A percentile compares a stretch with the other conserved stretches of the same genome.
These are phyloP conservation scores for Pleurotus ostreatus DNA, from an alignment of 768 basidiomycete genomes.

Conservation along the genomic window DNA sequence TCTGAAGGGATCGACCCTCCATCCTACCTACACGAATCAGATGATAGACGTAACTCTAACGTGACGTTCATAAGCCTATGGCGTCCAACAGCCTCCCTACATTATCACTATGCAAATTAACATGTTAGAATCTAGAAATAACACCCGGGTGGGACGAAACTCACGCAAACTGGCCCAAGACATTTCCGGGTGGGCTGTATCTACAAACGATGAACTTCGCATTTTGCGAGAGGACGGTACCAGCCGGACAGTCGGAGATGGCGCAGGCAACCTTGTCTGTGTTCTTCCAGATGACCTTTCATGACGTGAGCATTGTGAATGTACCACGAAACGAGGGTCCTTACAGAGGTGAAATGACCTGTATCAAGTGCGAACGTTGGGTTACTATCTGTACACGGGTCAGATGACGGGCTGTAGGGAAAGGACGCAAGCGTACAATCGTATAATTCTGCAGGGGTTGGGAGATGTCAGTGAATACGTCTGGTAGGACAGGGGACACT, in stretches of 20 bases:
- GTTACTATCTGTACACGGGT: neutral
- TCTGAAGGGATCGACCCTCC: too few relatives aligned
- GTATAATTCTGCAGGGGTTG: neutral
- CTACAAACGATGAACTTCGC: slow-evolving; percentile 4
- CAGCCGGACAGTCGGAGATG: slow-evolving; percentile 3
- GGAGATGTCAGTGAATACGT: neutral
- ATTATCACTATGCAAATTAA: neutral
- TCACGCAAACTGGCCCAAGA: slow-evolving; percentile 4
- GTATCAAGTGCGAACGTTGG: slow-evolving; percentile 2
- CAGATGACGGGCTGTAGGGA: neutral
- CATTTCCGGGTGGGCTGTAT: slow-evolving; percentile 6
- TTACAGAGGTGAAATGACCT: slow-evolving; percentile 2
- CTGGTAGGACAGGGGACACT: neutral
- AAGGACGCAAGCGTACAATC: neutral
- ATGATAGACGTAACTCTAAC: too few relatives aligned
- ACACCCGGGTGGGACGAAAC: neutral
- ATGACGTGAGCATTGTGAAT: neutral
- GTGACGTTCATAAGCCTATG: neutral
- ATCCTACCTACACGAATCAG: too few relatives aligned
- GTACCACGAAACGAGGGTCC: neutral
- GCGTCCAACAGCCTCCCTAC: neutral
- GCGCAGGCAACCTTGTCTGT: slow-evolving; percentile 3
- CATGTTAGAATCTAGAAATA: too few relatives aligned
- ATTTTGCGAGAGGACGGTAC: slow-evolving; percentile 2
- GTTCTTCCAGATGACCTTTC: slow-evolving; percentile 6